These are phyloP conservation scores for Coemansia sp. DNA, from an alignment of 192 early-diverging fungal species.

Conservation along the genomic window DNA sequence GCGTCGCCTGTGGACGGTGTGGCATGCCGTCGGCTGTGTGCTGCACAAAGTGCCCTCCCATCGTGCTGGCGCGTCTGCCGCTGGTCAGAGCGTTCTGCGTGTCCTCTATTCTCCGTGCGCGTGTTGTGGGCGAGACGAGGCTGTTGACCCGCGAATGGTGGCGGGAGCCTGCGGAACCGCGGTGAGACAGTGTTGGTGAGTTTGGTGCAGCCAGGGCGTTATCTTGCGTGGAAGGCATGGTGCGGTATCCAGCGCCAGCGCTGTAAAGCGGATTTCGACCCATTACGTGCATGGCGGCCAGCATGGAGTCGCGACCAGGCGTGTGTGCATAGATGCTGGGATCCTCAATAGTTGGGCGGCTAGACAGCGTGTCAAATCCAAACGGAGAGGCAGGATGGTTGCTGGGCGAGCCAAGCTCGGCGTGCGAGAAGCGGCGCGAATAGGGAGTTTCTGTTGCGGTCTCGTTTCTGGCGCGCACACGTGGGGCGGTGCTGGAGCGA, in stretches of 20 bases:
- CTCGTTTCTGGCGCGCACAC: not conserved
- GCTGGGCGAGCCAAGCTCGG: conserved; percentile 35
- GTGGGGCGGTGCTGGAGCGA: conserved; percentile 1
- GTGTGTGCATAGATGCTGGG: conserved; percentile 45
- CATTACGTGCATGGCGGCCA: conserved; percentile 24
- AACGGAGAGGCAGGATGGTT: conserved; percentile 27
- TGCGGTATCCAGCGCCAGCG: conserved; percentile 16
- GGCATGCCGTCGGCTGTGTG: conserved; percentile 7
- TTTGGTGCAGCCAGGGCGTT: conserved; percentile 18
- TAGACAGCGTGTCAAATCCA: conserved; percentile 38
- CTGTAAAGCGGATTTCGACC: conserved; percentile 13
- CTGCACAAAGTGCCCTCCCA: not conserved
- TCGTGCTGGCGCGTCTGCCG: conserved; percentile 16
- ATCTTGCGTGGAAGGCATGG: conserved; percentile 4
- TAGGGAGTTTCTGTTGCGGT: conserved; percentile 4
- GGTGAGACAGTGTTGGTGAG: conserved; percentile 22
- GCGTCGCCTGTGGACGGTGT: conserved; percentile 12
- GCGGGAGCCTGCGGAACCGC: not conserved
- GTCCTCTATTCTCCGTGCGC: conserved; percentile 36
- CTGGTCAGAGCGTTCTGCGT: conserved; percentile 43
- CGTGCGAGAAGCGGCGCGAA: conserved; percentile 35
- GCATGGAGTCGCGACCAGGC: conserved; percentile 29
- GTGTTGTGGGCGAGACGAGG: conserved; percentile 38
- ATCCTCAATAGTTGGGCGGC: conserved; percentile 31
- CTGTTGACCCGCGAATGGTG: conserved; percentile 41